Conservation (phyloP, 768 basidiomycete species). For the Megacollybia marginata region DNA sequence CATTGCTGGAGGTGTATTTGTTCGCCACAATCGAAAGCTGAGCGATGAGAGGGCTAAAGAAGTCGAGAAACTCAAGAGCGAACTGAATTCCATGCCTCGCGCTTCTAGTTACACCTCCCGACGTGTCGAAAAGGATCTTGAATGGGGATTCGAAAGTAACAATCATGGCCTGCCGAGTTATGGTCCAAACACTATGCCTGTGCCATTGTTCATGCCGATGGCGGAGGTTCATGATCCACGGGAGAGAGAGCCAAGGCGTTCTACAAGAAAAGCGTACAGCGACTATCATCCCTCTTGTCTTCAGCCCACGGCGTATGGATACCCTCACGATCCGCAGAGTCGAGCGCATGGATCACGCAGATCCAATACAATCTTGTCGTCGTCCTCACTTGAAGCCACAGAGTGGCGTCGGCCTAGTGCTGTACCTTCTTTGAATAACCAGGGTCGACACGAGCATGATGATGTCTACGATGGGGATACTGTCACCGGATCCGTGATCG, state of each 20-base stretch:
- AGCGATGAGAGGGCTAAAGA: constrained; percentile 11
- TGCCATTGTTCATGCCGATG: background rate
- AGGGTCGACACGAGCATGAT: background rate
- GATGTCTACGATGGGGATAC: background rate
- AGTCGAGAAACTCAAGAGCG: constrained; percentile 9
- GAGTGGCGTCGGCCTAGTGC: background rate
- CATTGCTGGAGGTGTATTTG: constrained; percentile 18
- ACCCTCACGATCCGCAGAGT: background rate
- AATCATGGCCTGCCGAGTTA: background rate
- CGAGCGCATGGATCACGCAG: background rate
- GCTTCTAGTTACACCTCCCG: background rate
- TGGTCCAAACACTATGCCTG: background rate
- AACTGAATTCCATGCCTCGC: background rate
- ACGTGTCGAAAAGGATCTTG: background rate
- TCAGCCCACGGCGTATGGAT: background rate
- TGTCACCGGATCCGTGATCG: background rate
- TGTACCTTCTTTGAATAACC: background rate
- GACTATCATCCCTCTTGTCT: background rate
- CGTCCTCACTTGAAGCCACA: background rate
- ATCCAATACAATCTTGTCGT: background rate
- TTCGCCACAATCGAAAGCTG: constrained; percentile 20
- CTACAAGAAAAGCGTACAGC: background rate
- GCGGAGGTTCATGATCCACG: background rate
- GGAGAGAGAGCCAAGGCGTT: background rate
- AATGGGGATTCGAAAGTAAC: too few species aligned